These are phyloP conservation scores for Neonectria hederae DNA, from an alignment of 2,329 filamentous ascomycete species.

Conservation along the genomic window DNA sequence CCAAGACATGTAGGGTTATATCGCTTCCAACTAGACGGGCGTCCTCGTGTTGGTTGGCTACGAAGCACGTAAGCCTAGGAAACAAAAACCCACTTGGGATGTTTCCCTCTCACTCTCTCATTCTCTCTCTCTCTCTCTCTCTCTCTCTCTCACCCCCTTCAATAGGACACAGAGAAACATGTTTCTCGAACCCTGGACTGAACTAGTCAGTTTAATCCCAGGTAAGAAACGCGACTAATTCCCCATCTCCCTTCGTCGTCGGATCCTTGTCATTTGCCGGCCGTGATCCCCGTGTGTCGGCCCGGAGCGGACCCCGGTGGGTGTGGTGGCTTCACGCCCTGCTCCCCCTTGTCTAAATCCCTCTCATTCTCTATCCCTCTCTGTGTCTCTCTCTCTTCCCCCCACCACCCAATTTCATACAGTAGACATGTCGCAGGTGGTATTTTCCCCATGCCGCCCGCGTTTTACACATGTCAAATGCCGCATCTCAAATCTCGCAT, in stretches of 20 bases:
- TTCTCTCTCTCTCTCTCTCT: too few relatives aligned
- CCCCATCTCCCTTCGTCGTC: not conserved
- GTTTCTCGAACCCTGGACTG: not conserved
- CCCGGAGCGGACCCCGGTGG: not conserved
- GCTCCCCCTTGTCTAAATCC: not conserved
- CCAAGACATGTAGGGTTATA: slow-evolving; percentile 5
- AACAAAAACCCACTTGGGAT: not conserved
- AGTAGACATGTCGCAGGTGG: not conserved
- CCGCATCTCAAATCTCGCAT: slow-evolving; percentile 15
- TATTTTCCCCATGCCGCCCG: not conserved
- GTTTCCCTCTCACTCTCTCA: not conserved
- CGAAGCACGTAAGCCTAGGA: not conserved
- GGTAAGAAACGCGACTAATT: not conserved
- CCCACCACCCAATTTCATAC: not conserved
- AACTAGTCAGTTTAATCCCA: not conserved
- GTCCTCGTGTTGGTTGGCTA: not conserved
- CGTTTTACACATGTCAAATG: slow-evolving; percentile 16
- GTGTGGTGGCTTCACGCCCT: not conserved
- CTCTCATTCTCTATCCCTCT: too few relatives aligned
- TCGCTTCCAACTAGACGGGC: not conserved
- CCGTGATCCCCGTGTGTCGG: not conserved
- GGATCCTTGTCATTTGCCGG: not conserved
- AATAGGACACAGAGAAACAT: not conserved
- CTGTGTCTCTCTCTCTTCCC: not conserved
- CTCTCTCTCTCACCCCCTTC: not conserved